Conservation (phyloP, 257 asterid genomes). For the Solanum peruvianum region DNA sequence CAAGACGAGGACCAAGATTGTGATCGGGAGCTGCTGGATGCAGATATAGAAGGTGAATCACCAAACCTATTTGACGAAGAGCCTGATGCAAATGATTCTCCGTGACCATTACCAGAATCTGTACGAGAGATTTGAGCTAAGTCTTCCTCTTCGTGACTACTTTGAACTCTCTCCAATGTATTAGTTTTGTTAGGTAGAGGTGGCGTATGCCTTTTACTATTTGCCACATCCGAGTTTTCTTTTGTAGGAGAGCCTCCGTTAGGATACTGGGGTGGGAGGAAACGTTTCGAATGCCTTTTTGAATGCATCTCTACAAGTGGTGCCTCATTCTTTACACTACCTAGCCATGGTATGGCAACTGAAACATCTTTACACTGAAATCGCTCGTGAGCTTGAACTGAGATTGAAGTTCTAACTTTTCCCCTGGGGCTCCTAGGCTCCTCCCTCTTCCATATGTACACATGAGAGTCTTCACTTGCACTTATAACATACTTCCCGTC, state of each 20-base stretch:
- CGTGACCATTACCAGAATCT: slow-evolving; percentile 51
- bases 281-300: slow-evolving; percentile 58
- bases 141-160: slow-evolving; percentile 35
- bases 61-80: slow-evolving; percentile 19
- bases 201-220: slow-evolving; percentile 42
- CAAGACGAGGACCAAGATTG: slow-evolving; percentile 35
- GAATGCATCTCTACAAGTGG: slow-evolving; percentile 63
- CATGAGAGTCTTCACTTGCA: slow-evolving; percentile 85
- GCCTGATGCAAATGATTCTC: slow-evolving; percentile 34
- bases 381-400: slow-evolving; percentile 50
- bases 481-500: slow-evolving; percentile 67
- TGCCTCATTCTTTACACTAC: slow-evolving; percentile 36
- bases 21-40: slow-evolving; percentile 24
- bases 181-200: slow-evolving; percentile 52
- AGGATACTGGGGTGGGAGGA: slow-evolving; percentile 11
- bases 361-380: slow-evolving; percentile 76
- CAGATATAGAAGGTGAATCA: slow-evolving; percentile 43
- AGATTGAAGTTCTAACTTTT: slow-evolving; percentile 23
- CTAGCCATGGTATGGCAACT: slow-evolving; percentile 78
- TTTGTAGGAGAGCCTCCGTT: slow-evolving; percentile 18
- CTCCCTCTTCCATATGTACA: slow-evolving; percentile 69
- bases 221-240: slow-evolving; percentile 11
- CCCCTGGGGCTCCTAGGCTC: slow-evolving; percentile 29
- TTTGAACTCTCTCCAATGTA: slow-evolving; percentile 8
- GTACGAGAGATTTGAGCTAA: slow-evolving; percentile 20